Base-by-base conservation (phyloP, 192 early-diverging fungal species). In the Podila verticillata region DNA sequence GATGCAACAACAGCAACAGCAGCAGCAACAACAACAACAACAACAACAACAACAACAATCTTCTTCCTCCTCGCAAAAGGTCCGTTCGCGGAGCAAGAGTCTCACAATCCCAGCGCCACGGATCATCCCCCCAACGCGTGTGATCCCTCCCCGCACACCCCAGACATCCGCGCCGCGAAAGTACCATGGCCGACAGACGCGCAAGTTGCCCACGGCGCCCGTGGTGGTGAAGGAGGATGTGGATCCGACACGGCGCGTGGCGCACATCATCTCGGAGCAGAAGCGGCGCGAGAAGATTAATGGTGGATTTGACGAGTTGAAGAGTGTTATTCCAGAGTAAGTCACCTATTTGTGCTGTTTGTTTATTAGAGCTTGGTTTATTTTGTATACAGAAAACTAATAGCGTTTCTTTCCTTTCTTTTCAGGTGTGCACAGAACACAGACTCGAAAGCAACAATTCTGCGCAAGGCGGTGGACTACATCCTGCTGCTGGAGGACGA, bases 221-320 rank as follows among this genome's bases (percentile, higher is more conserved):
- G 30, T 19, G 26, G 28, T 57, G 19, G 26, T 60, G 13, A 80
- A 80, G 28, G 77, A 80, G 6, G 51, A 58, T 15, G 32, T 72
- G 1, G 77, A 68, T 39, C 83, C 83, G 4, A 80, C 72, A 26
- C 84, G 84, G 29, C 65, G 84, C 20, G 68, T 82, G 2, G 84
- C 84, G 1, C 84, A 85, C 48, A 85, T 85, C 28, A 66, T 82
- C 20, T 78, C 75, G 8, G 84, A 85, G 63, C 81, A 85, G 67
- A 85, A 85, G 68, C 66, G 84, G 9, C 63, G 84, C 19, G 81
- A 82, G 36, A 85, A 85, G 71, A 85, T 85, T 31, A 85, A 85
- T 60, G 70, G 70, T 7, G 84, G 84, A 1, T 85, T 85, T 68
- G 81, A 83, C 47, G 84, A 85, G 59, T 66, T 85, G 20, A 82